Base-by-base conservation (phyloP, 805 yeast genomes). In the Huiozyma naganishii region DNA sequence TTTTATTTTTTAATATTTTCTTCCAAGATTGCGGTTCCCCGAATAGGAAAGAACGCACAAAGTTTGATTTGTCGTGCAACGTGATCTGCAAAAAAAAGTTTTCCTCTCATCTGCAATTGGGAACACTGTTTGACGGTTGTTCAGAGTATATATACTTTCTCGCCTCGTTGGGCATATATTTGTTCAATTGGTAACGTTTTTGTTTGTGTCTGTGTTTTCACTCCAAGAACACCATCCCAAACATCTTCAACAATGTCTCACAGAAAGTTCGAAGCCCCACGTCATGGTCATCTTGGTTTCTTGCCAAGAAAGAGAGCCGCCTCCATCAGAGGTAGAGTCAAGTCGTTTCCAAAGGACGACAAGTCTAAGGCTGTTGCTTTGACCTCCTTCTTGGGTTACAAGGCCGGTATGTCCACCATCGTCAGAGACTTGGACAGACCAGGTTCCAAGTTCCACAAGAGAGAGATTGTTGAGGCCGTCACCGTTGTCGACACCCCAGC, bases 361-460 rank as follows among this genome's bases (percentile, higher is more conserved):
- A 81, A 84, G 77, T 71, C 95, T 59, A 90, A 90, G 84, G 94
- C 97, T 65, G 96, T 89, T 64, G 94, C 94, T 72, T 79, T 92
- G 74, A 92, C 99, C 64, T 97, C 99, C 62, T 92, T 90, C 95
- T 82, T 92, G 65, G 99, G 98, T 77, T 92, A 92, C 96, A 79
- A 79, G 82, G 98, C 98, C 64, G 99, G 99, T 87, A 92, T 92
- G 98, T 82, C 98, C 76, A 92, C 98, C 76, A 87, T 88, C 65
- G 98, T 92, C 69, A 89, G 98, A 80, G 98, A 92, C 78, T 83
- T 92, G 71, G 97, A 92, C 90, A 85, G 97, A 79, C 98, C 98
- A 77, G 98, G 98, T 73, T 92, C 98, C 71, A 92, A 92, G 82
- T 88, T 90, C 96, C 97, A 92, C 95, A 92, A 92, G 94, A 94